Conservation (phyloP, 495 filamentous ascomycete species). For the Penicillium odoratum region DNA sequence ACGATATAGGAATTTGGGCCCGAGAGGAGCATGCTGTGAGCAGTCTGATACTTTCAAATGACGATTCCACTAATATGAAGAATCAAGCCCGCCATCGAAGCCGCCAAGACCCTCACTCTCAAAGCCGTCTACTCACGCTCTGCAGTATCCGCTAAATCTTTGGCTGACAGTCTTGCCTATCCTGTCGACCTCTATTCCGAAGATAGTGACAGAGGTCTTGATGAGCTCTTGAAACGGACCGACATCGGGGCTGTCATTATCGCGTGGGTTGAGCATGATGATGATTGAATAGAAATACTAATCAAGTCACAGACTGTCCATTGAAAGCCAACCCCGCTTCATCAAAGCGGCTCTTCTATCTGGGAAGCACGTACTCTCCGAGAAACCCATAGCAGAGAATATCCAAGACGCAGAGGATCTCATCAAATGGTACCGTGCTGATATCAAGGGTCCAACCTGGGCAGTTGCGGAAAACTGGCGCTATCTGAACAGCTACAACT, state of each 20-base stretch:
- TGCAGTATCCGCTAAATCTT: background rate
- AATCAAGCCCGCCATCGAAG: background rate
- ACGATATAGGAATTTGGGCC: background rate
- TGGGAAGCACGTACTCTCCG: conserved; percentile 70
- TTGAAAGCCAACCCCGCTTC: conserved; percentile 15
- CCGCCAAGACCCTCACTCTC: background rate
- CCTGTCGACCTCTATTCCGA: conserved; percentile 51
- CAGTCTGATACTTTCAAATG: background rate
- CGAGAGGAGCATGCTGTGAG: background rate
- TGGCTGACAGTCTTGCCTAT: background rate
- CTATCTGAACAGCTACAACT: conserved; percentile 44
- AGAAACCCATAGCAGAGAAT: conserved; percentile 69
- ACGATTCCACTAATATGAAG: background rate
- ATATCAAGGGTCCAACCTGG: conserved; percentile 30
- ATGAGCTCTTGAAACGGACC: conserved; percentile 54
- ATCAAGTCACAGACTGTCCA: conserved; percentile 11
- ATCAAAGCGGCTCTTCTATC: conserved; percentile 48
- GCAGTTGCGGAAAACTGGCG: conserved; percentile 70
- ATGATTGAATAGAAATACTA: background rate
- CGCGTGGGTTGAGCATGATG: conserved; percentile 30
- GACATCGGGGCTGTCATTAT: conserved; percentile 66
- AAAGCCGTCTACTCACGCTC: background rate
- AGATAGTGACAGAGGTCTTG: conserved; percentile 52
- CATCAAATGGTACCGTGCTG: conserved; percentile 53
- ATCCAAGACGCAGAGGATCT: conserved; percentile 54